Conservation (phyloP, 2,329 filamentous ascomycete species). For the Ophidiomyces ophidiicola region DNA sequence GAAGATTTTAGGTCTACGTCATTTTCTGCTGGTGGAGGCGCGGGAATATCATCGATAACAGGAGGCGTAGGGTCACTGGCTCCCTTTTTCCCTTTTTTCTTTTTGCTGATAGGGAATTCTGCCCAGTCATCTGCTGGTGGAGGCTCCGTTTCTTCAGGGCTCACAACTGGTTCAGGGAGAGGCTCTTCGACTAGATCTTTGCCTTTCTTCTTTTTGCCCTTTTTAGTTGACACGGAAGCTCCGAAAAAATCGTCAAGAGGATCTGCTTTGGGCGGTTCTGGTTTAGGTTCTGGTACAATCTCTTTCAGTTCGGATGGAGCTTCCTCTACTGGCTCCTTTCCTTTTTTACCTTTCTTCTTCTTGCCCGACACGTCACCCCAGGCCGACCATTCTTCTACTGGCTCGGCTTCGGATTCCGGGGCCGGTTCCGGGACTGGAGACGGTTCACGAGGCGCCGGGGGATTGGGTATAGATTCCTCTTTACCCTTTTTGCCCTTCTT, state of each 20-base stretch:
- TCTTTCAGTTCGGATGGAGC: slow-evolving; percentile 24
- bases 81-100: slow-evolving; percentile 11
- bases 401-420: slow-evolving; percentile 19
- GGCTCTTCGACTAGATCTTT: slow-evolving; percentile 32
- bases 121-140: slow-evolving; percentile 17
- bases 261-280: slow-evolving; percentile 15
- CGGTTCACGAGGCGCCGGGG: not conserved
- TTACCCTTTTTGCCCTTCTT: slow-evolving; percentile 8
- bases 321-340: slow-evolving; percentile 33
- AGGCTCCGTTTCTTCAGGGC: slow-evolving; percentile 12
- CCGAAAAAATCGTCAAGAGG: slow-evolving; percentile 22
- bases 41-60: not conserved
- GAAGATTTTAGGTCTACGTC: not conserved
- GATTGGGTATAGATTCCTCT: not conserved
- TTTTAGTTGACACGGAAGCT: slow-evolving; percentile 23
- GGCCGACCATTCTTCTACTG: slow-evolving; percentile 20
- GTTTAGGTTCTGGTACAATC: slow-evolving; percentile 23
- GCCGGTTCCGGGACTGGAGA: slow-evolving; percentile 17
- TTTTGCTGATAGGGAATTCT: slow-evolving; percentile 2
- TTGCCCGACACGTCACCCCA: slow-evolving; percentile 24
- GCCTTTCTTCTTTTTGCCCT: slow-evolving; percentile 41
- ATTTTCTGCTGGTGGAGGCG: not conserved
- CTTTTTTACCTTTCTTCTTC: slow-evolving; percentile 41
- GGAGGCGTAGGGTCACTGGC: slow-evolving; percentile 8
- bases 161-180: slow-evolving; percentile 25